Evolutionary conservation across 176 grass and related monocot genomes (phyloP), one percentile per base, ranked within the genome.

Genomic region (Saccharum spontaneum): DNA sequence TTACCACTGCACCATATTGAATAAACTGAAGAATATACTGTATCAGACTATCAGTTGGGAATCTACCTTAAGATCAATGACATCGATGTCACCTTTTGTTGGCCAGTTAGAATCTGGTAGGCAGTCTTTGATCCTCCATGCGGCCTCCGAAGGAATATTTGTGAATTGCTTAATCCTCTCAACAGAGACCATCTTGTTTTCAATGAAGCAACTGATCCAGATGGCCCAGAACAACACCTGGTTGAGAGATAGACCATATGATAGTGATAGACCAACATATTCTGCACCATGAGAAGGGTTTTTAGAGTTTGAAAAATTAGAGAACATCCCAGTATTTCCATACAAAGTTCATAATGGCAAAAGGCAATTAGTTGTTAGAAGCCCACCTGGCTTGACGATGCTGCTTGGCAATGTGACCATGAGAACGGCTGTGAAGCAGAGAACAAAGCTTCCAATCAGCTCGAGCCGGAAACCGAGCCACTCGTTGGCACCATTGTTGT

Each of bases 101-200:
- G 97, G 97, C 97, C 93, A 99, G 75, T 91, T 87, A 89, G 91
- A 74, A 16, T 69, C 76, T 37, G 90, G 91, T 20, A 95, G 82
- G 26, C 93, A 89, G 48, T 92, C 86, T 59, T 96, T 89, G 41
- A 99, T 91, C 77, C 90, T 78, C 97, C 97, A 99, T 65, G 84
- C 75, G 11, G 91, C 86, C 82, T 99, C 97, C 33, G 88, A 92
- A 38, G 97, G 82, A 64, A 99, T 99, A 86, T 82, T 99, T 75
- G 88, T 87, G 79, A 99, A 99, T 33, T 99, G 97, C 71, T 92
- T 99, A 86, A 99, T 96, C 85, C 97, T 91, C 90, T 99, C 97
- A 2, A 96, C 97, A 0, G 97, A 96, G 10, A 99, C 94, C 94
- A 96, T 99, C 61, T 82, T 94, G 78, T 99, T 99, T 71, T 99